Percentiles rank a stretch among this genome's conserved stretches.
Conservation (phyloP, 345 rosid species). For the Rhodamnia argentea region DNA sequence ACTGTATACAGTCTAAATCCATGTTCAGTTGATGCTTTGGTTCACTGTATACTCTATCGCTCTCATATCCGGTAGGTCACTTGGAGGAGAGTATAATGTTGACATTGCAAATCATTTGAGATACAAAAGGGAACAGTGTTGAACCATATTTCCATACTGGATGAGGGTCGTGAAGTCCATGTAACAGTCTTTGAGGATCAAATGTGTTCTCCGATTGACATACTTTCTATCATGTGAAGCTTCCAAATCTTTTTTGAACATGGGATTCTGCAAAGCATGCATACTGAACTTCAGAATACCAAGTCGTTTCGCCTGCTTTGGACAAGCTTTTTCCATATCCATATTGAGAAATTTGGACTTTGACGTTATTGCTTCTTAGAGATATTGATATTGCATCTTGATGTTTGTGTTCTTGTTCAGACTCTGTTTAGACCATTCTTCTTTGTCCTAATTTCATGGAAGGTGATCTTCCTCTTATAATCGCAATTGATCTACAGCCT, state of each 20-base stretch:
- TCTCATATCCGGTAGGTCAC: neutral
- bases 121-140: neutral
- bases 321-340: neutral
- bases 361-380: neutral
- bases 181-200: neutral
- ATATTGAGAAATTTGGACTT: neutral
- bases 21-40: neutral
- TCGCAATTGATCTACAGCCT: conserved; percentile 93
- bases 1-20: neutral
- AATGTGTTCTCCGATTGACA: too few relatives aligned
- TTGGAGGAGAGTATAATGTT: neutral
- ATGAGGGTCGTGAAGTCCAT: neutral
- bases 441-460: conserved; percentile 31
- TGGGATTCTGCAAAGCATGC: neutral
- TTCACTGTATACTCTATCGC: neutral
- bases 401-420: neutral
- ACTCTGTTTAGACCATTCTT: neutral
- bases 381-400: neutral
- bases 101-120: neutral
- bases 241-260: neutral
- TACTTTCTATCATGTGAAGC: neutral
- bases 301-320: neutral
- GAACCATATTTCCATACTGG: neutral
- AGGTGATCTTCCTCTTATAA: conserved; percentile 66
- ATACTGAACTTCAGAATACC: too few relatives aligned